Evolutionary conservation across 495 filamentous ascomycete species (phyloP).

Genomic region (Parachaetomium inaequale): DNA sequence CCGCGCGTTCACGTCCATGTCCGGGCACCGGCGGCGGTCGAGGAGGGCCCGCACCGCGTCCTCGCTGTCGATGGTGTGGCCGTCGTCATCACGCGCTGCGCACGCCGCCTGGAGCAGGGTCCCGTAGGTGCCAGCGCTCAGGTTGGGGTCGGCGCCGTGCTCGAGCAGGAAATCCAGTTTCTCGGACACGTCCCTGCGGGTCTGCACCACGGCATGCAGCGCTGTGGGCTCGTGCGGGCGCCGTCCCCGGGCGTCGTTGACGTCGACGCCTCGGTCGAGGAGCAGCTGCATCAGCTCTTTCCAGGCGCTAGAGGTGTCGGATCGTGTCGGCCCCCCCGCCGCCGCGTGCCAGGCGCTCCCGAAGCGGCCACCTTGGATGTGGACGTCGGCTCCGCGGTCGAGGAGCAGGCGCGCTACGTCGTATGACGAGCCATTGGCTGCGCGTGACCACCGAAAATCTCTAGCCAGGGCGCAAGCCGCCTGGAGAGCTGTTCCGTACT

Average conservation of each 20-base stretch:
- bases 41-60: background rate
- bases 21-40: background rate
- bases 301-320: too few species aligned
- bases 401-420: background rate
- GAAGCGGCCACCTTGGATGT: background rate
- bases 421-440: background rate
- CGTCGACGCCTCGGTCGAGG: background rate
- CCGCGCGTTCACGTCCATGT: background rate
- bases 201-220: background rate
- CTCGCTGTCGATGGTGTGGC: too few species aligned
- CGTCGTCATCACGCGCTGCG: background rate
- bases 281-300: background rate
- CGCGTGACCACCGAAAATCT: too few species aligned
- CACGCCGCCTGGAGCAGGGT: too few species aligned
- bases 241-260: background rate
- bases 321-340: background rate
- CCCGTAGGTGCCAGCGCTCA: too few species aligned
- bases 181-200: too few species aligned
- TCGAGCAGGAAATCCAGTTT: background rate
- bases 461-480: background rate
- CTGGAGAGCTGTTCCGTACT: background rate
- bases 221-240: background rate
- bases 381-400: background rate
- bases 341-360: slow-evolving; percentile 3
- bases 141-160: background rate